Evolutionary conservation across 2,329 filamentous ascomycete genomes (phyloP), one percentile per base, ranked within the genome.

Genomic region (Diaporthe ilicicola): DNA sequence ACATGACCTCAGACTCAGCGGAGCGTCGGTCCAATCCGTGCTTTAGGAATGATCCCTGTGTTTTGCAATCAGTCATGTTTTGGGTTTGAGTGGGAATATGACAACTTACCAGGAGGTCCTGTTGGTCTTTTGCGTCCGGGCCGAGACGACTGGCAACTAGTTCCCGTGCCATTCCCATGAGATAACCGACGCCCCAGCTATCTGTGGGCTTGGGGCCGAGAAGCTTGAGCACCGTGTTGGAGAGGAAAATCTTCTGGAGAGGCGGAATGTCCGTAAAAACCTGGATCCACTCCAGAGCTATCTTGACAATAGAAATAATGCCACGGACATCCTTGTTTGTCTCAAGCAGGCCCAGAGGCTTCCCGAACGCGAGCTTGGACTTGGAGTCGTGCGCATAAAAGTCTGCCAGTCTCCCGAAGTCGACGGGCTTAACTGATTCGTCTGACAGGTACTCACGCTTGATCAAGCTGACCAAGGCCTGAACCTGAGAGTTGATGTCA

Each of bases 321-420:
- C 70, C 72, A 34, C 72, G 72, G 34, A 74, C 74, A 42, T 75
- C 74, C 24, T 42, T 68, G 39, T 73, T 73, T 9, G 53, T 70
- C 24, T 73, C 69, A 48, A 74, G 70, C 24, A 74, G 67, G 29
- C 73, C 73, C 46, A 74, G 19, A 15, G 73, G 72, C 34, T 71
- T 70, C 1, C 73, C 70, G 50, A 74, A 74, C 5, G 73, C 73
- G 34, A 73, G 53, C 62, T 53, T 44, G 17, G 62, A 29, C 46
- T 67, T 59, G 24, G 69, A 59, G 24, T 71, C 64, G 34, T 56
- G 69, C 59, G 70, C 67, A 70, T 74, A 70, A 22, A 67, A 64
- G 46, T 74, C 64, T 15, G 70, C 73, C 9, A 74, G 61, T 27
- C 68, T 73, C 8, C 72, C 73, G 12, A 74, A 74, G n/a, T 74